phyloP scores from a whole-genome alignment of 2,329 filamentous ascomycete species.

The Gremmenia infestans region DNA sequence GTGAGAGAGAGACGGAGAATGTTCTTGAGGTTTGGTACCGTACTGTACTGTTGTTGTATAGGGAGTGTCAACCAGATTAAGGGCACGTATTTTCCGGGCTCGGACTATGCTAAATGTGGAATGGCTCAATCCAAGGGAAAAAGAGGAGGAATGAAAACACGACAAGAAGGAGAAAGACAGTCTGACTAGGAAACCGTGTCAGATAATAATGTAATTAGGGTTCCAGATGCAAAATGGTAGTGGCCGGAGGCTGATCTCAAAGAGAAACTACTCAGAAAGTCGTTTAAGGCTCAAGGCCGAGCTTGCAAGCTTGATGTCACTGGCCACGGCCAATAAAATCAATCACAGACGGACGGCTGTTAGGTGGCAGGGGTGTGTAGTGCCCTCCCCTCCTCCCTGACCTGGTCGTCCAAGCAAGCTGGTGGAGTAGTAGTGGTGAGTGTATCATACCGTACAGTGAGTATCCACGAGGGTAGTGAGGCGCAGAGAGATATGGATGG shows the following conservation, averaged over 20 bases:
- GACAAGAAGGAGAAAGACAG: slow-evolving; percentile 15
- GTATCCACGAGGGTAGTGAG: neutral
- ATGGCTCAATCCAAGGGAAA: neutral
- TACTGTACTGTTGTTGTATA: neutral
- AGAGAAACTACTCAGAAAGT: slow-evolving; percentile 13
- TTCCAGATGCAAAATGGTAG: slow-evolving; percentile 18
- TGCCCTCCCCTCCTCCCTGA: no score
- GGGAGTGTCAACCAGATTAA: no score
- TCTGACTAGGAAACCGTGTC: slow-evolving; percentile 8
- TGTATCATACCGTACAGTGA: neutral
- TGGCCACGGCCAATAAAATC: slow-evolving; percentile 18
- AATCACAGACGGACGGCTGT: neutral
- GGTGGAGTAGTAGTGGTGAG: no score
- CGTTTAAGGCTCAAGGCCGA: slow-evolving; percentile 14
- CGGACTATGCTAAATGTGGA: no score
- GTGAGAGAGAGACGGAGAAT: neutral
- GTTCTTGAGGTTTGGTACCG: neutral
- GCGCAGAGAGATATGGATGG: neutral
- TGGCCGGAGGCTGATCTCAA: slow-evolving; percentile 31
- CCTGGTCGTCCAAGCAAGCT: no score
- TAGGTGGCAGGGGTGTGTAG: no score
- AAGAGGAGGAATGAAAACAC: neutral
- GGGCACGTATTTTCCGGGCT: no score
- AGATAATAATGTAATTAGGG: slow-evolving; percentile 10
- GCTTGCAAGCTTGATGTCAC: slow-evolving; percentile 27